Percentiles rank a stretch among this genome's conserved stretches.
Conservation (phyloP, 495 filamentous ascomycete species). For the Choiromyces venosus region DNA sequence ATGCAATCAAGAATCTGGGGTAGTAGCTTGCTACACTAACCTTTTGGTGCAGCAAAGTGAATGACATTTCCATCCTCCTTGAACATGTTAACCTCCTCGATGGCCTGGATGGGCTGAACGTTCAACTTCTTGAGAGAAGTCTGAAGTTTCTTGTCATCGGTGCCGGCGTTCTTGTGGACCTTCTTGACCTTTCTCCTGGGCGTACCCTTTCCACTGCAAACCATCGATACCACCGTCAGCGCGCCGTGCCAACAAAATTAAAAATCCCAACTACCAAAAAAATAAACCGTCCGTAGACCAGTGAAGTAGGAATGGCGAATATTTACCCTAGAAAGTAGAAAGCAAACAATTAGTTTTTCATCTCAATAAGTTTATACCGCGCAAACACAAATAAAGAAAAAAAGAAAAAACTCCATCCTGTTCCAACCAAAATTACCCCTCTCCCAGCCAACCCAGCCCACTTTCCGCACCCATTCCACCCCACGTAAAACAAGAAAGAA, state of each 20-base stretch:
- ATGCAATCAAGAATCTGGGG: slow-evolving; percentile 4
- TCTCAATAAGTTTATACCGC: slow-evolving; percentile 20
- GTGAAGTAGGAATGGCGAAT: slow-evolving; percentile 16
- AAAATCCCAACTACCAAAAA: slow-evolving; percentile 1
- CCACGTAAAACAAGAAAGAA: background rate
- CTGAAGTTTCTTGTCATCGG: slow-evolving; percentile 99
- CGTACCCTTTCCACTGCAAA: slow-evolving; percentile 86
- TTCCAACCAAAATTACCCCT: slow-evolving; percentile 2
- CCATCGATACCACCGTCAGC: slow-evolving; percentile 17
- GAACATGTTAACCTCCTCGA: slow-evolving; percentile 99
- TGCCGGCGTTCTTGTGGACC: slow-evolving; percentile 79
- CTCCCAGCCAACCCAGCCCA: slow-evolving; percentile 5
- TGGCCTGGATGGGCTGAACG: slow-evolving; percentile 94
- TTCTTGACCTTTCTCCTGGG: slow-evolving; percentile 98
- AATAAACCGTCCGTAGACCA: slow-evolving; percentile 15
- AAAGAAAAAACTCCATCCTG: background rate
- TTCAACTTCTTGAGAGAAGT: slow-evolving; percentile 89
- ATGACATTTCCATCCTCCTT: slow-evolving; percentile 99
- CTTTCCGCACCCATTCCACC: slow-evolving; percentile 20
- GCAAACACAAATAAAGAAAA: slow-evolving; percentile 1
- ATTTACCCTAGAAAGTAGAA: slow-evolving; percentile 43
- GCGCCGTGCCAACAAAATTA: slow-evolving; percentile 12
- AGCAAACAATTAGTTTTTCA: slow-evolving; percentile 14
- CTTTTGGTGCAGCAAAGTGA: slow-evolving; percentile 95
- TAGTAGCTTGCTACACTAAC: slow-evolving; percentile 50